Percentiles rank a stretch among this genome's conserved stretches.
Conservation (phyloP, 805 yeast species). For the Cyberlindnera suaveolens region DNA sequence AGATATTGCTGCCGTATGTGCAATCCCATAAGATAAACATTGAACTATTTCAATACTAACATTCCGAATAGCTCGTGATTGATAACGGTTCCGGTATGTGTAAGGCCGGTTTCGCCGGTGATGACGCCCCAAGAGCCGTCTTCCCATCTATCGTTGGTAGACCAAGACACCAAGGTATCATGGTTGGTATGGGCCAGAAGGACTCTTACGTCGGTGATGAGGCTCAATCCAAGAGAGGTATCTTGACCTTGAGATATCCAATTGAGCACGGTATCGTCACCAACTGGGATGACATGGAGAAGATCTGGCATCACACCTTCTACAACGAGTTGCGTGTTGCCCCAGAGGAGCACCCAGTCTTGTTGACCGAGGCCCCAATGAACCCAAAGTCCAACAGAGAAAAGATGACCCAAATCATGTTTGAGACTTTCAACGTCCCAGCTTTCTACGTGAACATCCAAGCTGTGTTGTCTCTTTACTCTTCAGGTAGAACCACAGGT, state of each 20-base stretch:
- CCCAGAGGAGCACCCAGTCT: slow-evolving; percentile 99
- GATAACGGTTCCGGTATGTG: slow-evolving; percentile 99
- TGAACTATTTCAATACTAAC: slow-evolving; percentile 16
- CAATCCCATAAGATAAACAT: neutral
- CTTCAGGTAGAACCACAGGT: slow-evolving; percentile 99
- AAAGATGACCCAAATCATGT: slow-evolving; percentile 99
- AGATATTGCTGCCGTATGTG: slow-evolving; percentile 15
- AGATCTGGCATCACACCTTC: slow-evolving; percentile 99
- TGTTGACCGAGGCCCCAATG: slow-evolving; percentile 99
- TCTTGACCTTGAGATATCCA: slow-evolving; percentile 96
- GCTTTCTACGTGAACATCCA: slow-evolving; percentile 98
- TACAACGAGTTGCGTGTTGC: slow-evolving; percentile 99
- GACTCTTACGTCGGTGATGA: slow-evolving; percentile 99
- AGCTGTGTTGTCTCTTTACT: slow-evolving; percentile 96
- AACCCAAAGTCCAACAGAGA: slow-evolving; percentile 99
- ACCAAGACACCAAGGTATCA: slow-evolving; percentile 99
- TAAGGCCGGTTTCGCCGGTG: slow-evolving; percentile 99
- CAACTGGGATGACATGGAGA: slow-evolving; percentile 99
- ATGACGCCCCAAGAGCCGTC: slow-evolving; percentile 99
- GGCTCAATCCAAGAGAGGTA: slow-evolving; percentile 99
- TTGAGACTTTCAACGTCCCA: slow-evolving; percentile 98
- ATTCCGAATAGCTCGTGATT: slow-evolving; percentile 52
- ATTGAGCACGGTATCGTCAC: slow-evolving; percentile 99
- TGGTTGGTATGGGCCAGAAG: slow-evolving; percentile 99
- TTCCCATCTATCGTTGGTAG: slow-evolving; percentile 99